phyloP scores from a whole-genome alignment of 495 filamentous ascomycete genomes.

The Apiosordaria backusii region DNA sequence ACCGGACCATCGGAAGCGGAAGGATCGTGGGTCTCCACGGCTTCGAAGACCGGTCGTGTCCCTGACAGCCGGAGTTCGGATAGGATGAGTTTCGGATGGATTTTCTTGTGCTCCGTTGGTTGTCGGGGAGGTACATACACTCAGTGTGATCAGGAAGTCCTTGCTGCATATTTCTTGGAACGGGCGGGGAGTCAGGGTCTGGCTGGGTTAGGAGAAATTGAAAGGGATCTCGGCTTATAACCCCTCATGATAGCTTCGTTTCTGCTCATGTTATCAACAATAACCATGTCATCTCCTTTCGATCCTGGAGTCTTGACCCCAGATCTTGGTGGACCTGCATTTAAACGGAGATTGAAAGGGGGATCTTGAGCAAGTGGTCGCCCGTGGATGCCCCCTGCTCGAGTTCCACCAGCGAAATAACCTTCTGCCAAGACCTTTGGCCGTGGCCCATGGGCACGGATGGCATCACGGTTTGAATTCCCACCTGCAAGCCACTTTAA shows the following conservation, averaged over 20 bases:
- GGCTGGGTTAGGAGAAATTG: background rate
- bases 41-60: background rate
- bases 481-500: slow-evolving; percentile 8
- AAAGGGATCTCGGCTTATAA: background rate
- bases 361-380: slow-evolving; percentile 1
- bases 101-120: background rate
- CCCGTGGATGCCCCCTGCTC: slow-evolving; percentile 8
- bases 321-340: slow-evolving; percentile 17
- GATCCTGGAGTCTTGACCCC: slow-evolving; percentile 5
- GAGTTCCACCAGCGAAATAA: slow-evolving; percentile 18
- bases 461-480: background rate
- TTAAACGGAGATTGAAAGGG: slow-evolving; percentile 15
- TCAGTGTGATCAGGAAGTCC: background rate
- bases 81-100: background rate
- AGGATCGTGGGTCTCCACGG: background rate
- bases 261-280: background rate
- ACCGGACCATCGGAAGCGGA: background rate
- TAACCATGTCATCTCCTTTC: background rate
- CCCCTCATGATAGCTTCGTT: slow-evolving; percentile 4
- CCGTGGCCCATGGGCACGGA: background rate
- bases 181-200: background rate
- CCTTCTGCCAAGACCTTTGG: slow-evolving; percentile 16
- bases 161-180: background rate
- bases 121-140: background rate
- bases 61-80: background rate